A percentile compares a stretch with the other conserved stretches of the same genome.
Conservation (phyloP, 371 early-diverging fungal species). For the Circinella umbellata region DNA sequence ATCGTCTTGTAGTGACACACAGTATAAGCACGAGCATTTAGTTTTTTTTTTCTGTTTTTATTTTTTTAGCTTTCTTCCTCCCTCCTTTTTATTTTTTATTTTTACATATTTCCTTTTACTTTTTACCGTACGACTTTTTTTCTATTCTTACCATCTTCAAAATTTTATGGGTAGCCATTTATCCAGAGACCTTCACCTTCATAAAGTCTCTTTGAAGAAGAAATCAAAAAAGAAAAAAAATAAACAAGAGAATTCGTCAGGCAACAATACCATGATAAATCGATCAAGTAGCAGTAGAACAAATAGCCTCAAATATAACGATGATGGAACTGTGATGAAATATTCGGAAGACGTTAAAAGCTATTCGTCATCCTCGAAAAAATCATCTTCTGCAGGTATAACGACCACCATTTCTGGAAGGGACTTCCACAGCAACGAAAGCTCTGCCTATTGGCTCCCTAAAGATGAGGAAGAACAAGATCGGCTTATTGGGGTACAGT, state of each 20-base stretch:
- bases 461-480: constrained; percentile 7
- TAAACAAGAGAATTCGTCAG: background rate
- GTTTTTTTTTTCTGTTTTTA: background rate
- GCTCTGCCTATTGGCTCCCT: constrained; percentile 13
- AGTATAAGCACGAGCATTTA: background rate
- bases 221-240: background rate
- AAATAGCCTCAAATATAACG: background rate
- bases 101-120: background rate
- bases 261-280: background rate
- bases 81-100: background rate
- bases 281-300: background rate
- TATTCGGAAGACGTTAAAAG: background rate
- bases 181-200: background rate
- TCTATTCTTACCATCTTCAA: background rate
- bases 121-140: background rate
- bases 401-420: constrained; percentile 29
- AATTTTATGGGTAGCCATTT: background rate
- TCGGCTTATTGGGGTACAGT: constrained; percentile 39
- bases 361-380: background rate
- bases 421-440: constrained; percentile 39
- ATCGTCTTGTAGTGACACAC: background rate
- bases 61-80: background rate
- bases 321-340: background rate
- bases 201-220: background rate
- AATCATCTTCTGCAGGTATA: background rate